Evolutionary conservation across 2,329 filamentous ascomycete genomes (phyloP).

Genomic region (Colletotrichum eremochloae): DNA sequence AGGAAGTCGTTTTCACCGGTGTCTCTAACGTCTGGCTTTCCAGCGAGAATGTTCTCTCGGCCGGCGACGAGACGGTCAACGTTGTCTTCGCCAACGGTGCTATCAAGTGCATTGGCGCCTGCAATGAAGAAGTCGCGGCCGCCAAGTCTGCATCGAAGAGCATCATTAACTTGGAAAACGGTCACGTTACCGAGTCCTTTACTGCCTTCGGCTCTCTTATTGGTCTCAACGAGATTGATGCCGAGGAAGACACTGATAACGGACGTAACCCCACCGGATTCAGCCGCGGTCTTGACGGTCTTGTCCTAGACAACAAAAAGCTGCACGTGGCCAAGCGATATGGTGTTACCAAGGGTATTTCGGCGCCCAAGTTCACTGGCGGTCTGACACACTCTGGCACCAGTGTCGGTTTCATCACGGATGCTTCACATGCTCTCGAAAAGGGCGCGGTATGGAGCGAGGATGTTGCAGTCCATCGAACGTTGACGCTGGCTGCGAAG

Average conservation of each 20-base stretch:
- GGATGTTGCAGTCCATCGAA: constrained; percentile 71
- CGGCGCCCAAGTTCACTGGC: constrained; percentile 63
- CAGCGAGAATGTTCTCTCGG: constrained; percentile 49
- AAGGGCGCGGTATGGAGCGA: constrained; percentile 65
- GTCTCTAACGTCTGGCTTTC: constrained; percentile 65
- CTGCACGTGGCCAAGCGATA: constrained; percentile 65
- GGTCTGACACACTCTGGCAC: constrained; percentile 65
- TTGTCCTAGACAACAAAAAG: constrained; percentile 68
- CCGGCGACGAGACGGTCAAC: constrained; percentile 53
- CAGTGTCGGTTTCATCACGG: constrained; percentile 70
- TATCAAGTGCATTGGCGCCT: constrained; percentile 69
- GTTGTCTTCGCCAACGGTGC: constrained; percentile 66
- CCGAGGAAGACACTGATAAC: constrained; percentile 68
- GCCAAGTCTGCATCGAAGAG: constrained; percentile 52
- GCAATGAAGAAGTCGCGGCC: constrained; percentile 58
- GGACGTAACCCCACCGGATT: constrained; percentile 62
- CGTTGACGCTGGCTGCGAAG: constrained; percentile 63
- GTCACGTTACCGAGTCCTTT: constrained; percentile 71
- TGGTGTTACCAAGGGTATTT: constrained; percentile 71
- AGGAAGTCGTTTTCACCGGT: constrained; percentile 68
- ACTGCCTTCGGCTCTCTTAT: constrained; percentile 72
- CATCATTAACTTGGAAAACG: constrained; percentile 66
- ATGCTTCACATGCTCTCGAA: constrained; percentile 60
- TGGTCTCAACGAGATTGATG: constrained; percentile 74
- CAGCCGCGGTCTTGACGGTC: constrained; percentile 70